Evolutionary conservation across 805 yeast species (phyloP).

Genomic region (Saturnispora quitensis): DNA sequence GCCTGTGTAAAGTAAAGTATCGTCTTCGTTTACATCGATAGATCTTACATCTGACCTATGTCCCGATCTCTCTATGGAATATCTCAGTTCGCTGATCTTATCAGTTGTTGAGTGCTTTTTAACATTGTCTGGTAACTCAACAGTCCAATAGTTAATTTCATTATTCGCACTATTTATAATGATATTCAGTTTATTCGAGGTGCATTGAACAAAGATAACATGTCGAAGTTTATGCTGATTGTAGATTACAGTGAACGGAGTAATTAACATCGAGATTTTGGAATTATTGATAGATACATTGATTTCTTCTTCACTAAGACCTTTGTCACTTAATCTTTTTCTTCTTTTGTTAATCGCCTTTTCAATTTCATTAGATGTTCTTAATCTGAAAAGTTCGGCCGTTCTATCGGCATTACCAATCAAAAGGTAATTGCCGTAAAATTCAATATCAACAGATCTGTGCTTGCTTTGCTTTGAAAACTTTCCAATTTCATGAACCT

Average conservation of each 20-base stretch:
- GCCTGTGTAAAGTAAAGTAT: constrained; percentile 75
- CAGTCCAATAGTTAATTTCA: constrained; percentile 57
- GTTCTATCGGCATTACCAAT: constrained; percentile 76
- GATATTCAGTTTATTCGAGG: constrained; percentile 45
- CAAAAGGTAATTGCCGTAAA: constrained; percentile 42
- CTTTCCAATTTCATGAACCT: constrained; percentile 46
- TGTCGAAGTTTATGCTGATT: constrained; percentile 55
- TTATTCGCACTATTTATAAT: constrained; percentile 64
- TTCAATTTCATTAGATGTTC: constrained; percentile 66
- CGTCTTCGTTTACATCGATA: constrained; percentile 72
- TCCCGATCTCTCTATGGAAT: constrained; percentile 66
- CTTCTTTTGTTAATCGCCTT: constrained; percentile 72
- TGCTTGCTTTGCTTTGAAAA: constrained; percentile 71
- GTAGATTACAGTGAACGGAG: constrained; percentile 62
- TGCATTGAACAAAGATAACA: constrained; percentile 51
- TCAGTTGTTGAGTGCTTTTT: constrained; percentile 38
- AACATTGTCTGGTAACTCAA: constrained; percentile 47
- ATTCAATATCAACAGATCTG: constrained; percentile 49
- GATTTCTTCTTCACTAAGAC: constrained; percentile 52
- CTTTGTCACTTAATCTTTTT: constrained; percentile 69
- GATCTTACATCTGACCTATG: constrained; percentile 87
- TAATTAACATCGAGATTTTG: constrained; percentile 47
- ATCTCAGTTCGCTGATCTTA: constrained; percentile 36
- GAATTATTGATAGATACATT: constrained; percentile 38
- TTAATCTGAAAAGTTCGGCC: constrained; percentile 67